Evolutionary conservation across 805 yeast species (phyloP).

Genomic region (Ogataea paradorogensis): DNA sequence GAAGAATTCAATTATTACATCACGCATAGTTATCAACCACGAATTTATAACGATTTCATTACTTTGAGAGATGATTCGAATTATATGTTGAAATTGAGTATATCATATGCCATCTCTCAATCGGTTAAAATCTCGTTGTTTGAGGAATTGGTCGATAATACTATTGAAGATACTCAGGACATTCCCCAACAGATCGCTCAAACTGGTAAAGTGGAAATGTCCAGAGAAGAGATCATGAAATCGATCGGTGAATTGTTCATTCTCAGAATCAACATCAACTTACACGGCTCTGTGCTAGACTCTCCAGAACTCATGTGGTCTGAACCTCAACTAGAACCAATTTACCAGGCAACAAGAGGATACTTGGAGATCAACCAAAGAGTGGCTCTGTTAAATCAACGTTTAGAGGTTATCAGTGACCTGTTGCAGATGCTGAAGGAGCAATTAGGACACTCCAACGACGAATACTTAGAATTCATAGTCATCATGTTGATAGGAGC

Average conservation of each 20-base stretch:
- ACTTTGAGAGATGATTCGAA: slow-evolving; percentile 86
- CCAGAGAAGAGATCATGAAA: slow-evolving; percentile 92
- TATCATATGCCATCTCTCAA: slow-evolving; percentile 95
- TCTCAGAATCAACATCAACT: slow-evolving; percentile 72
- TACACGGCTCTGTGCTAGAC: slow-evolving; percentile 87
- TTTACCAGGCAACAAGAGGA: slow-evolving; percentile 95
- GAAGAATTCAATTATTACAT: slow-evolving; percentile 96
- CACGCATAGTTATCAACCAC: slow-evolving; percentile 90
- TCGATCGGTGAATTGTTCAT: slow-evolving; percentile 95
- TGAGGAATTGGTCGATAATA: slow-evolving; percentile 94
- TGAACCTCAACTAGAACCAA: slow-evolving; percentile 96
- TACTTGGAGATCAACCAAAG: slow-evolving; percentile 93
- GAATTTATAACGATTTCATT: slow-evolving; percentile 93
- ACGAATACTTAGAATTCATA: slow-evolving; percentile 86
- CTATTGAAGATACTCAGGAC: slow-evolving; percentile 95
- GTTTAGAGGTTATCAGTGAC: slow-evolving; percentile 91
- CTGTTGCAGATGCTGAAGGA: slow-evolving; percentile 94
- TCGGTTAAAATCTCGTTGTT: slow-evolving; percentile 92
- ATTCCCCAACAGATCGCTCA: slow-evolving; percentile 95
- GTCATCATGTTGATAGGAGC: slow-evolving; percentile 90
- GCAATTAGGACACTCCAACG: slow-evolving; percentile 92
- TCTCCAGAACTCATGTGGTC: slow-evolving; percentile 99
- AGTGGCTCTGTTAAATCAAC: slow-evolving; percentile 82
- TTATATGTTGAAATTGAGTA: slow-evolving; percentile 87
- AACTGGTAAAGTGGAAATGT: slow-evolving; percentile 93